Conservation (phyloP, 1,139 yeast genomes). For the Saccharomyces hybrid region DNA sequence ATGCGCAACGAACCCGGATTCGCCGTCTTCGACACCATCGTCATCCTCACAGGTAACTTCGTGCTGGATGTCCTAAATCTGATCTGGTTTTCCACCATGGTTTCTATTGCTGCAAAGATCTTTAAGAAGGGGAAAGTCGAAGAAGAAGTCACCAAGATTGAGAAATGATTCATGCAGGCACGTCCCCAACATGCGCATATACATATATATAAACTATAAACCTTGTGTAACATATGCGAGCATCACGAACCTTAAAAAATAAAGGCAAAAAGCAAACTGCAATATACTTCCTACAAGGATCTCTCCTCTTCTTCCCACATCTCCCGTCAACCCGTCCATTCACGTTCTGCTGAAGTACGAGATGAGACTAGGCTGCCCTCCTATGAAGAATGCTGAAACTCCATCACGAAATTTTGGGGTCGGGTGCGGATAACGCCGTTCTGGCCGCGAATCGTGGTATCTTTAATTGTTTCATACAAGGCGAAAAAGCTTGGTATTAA, state of each 20-base stretch:
- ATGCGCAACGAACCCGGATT: constrained; percentile 39
- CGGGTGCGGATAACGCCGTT: background rate
- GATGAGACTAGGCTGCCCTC: background rate
- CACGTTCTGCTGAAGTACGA: too few relatives aligned
- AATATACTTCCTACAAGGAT: too few relatives aligned
- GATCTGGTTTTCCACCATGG: constrained; percentile 80
- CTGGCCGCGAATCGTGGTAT: background rate
- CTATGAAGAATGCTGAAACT: background rate
- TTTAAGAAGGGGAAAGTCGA: constrained; percentile 7
- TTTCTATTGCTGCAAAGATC: constrained; percentile 52
- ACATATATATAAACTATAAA: background rate
- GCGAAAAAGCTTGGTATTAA: background rate
- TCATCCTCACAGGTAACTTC: constrained; percentile 55
- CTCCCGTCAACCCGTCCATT: too few relatives aligned
- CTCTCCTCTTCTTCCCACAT: too few relatives aligned
- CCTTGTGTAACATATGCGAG: background rate
- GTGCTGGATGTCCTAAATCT: constrained; percentile 62
- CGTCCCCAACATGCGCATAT: background rate
- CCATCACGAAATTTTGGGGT: background rate
- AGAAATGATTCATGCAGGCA: background rate
- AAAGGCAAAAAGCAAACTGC: constrained; percentile 5
- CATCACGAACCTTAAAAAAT: constrained; percentile 9
- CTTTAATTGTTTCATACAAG: background rate
- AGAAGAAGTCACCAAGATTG: background rate
- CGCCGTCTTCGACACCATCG: constrained; percentile 38